Evolutionary conservation across 345 rosid species (phyloP).

Genomic region (Murraya koenigii): DNA sequence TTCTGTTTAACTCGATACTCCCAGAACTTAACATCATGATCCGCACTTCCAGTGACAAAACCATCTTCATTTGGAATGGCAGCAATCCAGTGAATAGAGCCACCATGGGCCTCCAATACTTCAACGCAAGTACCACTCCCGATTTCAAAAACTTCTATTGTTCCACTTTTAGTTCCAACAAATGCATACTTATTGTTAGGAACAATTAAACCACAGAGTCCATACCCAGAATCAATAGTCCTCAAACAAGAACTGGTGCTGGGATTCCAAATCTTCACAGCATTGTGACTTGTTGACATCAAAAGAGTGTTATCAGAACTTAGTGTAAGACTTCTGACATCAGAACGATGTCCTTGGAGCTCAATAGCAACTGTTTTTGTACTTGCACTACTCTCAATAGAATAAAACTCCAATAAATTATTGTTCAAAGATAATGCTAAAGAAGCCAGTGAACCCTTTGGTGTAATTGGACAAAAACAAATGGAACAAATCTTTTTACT

Average conservation of each 20-base stretch:
- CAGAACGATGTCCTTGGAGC: constrained; percentile 92
- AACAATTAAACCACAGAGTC: constrained; percentile 83
- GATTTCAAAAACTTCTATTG: constrained; percentile 75
- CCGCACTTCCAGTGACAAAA: constrained; percentile 94
- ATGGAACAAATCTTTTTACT: constrained; percentile 80
- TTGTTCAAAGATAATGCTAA: constrained; percentile 87
- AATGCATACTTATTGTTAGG: constrained; percentile 81
- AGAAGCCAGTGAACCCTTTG: constrained; percentile 61
- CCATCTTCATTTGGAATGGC: constrained; percentile 74
- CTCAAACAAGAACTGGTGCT: constrained; percentile 92
- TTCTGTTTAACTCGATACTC: constrained; percentile 68
- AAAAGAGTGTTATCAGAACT: constrained; percentile 81
- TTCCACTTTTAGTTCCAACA: constrained; percentile 92
- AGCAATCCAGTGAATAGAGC: constrained; percentile 69
- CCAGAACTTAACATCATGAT: constrained; percentile 93
- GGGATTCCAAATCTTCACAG: constrained; percentile 94
- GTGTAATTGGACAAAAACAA: constrained; percentile 64
- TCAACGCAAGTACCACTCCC: constrained; percentile 80
- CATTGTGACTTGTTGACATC: constrained; percentile 95
- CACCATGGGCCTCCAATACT: constrained; percentile 85
- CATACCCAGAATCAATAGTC: constrained; percentile 87
- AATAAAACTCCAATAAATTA: constrained; percentile 76
- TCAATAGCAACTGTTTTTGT: constrained; percentile 68
- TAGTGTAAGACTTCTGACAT: constrained; percentile 86
- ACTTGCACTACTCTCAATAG: constrained; percentile 49